Evolutionary conservation across 495 filamentous ascomycete genomes (phyloP).

Genomic region (Penicillium maclennaniae): DNA sequence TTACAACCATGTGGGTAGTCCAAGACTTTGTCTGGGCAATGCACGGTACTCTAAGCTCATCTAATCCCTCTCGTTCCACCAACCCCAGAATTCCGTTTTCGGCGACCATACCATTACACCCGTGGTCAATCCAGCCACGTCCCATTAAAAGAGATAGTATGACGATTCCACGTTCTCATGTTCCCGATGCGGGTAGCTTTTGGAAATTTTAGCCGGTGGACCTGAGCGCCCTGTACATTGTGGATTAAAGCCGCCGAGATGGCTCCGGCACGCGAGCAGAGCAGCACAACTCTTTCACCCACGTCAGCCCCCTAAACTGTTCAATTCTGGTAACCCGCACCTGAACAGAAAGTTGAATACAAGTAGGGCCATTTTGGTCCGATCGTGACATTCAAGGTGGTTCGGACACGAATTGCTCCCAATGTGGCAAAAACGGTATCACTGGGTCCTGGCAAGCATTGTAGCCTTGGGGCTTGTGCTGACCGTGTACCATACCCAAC

Average conservation of each 20-base stretch:
- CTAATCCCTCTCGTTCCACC: not conserved
- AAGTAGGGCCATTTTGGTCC: not conserved
- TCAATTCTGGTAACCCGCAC: not conserved
- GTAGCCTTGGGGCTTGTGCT: conserved; percentile 9
- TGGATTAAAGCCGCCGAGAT: not conserved
- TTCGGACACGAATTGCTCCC: not conserved
- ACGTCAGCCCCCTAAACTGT: not conserved
- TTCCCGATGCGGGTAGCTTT: not conserved
- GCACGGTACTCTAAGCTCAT: not conserved
- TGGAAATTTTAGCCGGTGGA: not conserved
- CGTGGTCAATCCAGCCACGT: not conserved
- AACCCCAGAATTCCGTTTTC: conserved; percentile 7
- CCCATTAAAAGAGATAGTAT: not conserved
- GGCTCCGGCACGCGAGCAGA: not conserved
- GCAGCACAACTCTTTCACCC: not conserved
- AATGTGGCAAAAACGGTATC: not conserved
- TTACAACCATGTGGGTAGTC: not conserved
- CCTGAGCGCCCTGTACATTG: not conserved
- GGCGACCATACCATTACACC: conserved; percentile 5
- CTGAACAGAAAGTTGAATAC: not conserved
- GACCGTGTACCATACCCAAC: not conserved
- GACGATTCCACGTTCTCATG: not conserved
- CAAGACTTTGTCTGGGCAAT: not conserved
- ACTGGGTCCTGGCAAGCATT: conserved; percentile 9
- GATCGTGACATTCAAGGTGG: not conserved